These are phyloP conservation scores for Aspergillus quadricinctus DNA, from an alignment of 2,329 filamentous ascomycete species.

Conservation along the genomic window DNA sequence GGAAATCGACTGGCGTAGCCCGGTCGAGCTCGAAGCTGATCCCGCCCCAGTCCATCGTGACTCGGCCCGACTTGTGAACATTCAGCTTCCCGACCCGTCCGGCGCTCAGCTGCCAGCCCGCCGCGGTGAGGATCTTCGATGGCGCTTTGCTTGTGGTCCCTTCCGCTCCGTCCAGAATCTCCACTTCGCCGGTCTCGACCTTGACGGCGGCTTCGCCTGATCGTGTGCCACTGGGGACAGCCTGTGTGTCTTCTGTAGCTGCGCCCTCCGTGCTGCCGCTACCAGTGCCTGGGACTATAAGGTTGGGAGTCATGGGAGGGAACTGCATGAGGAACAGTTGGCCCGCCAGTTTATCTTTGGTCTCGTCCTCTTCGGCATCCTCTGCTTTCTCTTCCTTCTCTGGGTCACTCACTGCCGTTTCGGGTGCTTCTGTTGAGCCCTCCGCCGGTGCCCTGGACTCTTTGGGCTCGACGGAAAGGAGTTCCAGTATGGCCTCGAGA, in stretches of 20 bases:
- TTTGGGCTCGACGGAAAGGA: slow-evolving; percentile 26
- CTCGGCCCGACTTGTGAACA: slow-evolving; percentile 58
- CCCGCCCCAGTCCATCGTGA: slow-evolving; percentile 61
- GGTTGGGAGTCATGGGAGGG: slow-evolving; percentile 58
- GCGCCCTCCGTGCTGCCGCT: slow-evolving; percentile 6
- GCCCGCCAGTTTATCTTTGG: slow-evolving; percentile 45
- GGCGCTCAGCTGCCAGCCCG: slow-evolving; percentile 42
- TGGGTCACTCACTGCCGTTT: slow-evolving; percentile 11
- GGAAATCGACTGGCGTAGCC: slow-evolving; percentile 53
- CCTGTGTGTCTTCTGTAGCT: slow-evolving; percentile 1
- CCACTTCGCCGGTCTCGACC: slow-evolving; percentile 27
- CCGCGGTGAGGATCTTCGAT: slow-evolving; percentile 37
- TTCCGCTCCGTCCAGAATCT: slow-evolving; percentile 22
- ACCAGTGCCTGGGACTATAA: slow-evolving; percentile 37
- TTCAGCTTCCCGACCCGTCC: slow-evolving; percentile 59
- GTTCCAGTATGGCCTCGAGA: slow-evolving; percentile 36
- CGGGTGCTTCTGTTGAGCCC: slow-evolving; percentile 6
- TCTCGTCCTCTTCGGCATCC: slow-evolving; percentile 24
- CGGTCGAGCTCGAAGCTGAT: slow-evolving; percentile 55
- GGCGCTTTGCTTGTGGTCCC: slow-evolving; percentile 11
- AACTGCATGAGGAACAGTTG: slow-evolving; percentile 62
- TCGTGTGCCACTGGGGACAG: slow-evolving; percentile 2
- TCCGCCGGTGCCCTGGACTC: slow-evolving; percentile 6
- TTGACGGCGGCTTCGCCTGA: slow-evolving; percentile 23
- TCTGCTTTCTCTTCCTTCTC: slow-evolving; percentile 19